These are phyloP conservation scores for Aspergillus cavernicola DNA, from an alignment of 495 filamentous ascomycete genomes.

Conservation along the genomic window DNA sequence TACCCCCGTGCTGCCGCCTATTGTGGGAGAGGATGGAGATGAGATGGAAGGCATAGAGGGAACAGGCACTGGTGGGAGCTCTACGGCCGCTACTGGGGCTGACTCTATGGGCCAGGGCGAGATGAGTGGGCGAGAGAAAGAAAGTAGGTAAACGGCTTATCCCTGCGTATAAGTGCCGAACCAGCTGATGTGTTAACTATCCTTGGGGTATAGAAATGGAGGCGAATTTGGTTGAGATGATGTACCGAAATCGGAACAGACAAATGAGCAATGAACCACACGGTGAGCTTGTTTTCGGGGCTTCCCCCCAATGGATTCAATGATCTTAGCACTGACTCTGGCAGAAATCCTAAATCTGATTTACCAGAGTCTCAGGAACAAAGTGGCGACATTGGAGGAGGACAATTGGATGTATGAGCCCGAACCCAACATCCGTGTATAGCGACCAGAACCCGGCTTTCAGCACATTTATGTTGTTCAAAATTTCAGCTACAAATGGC, in stretches of 20 bases:
- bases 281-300: constrained; percentile 44
- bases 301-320: neutral
- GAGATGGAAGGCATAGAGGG: constrained; percentile 42
- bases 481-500: neutral
- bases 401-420: constrained; percentile 92
- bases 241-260: constrained; percentile 59
- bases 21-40: constrained; percentile 52
- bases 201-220: constrained; percentile 38
- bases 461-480: constrained; percentile 21
- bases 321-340: constrained; percentile 19
- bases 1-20: constrained; percentile 53
- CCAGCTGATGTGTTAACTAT: neutral
- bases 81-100: constrained; percentile 13
- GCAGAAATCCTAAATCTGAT: constrained; percentile 70
- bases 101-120: constrained; percentile 26
- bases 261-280: constrained; percentile 60
- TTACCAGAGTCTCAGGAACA: constrained; percentile 64
- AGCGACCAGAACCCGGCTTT: neutral
- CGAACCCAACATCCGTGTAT: constrained; percentile 47
- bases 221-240: constrained; percentile 45
- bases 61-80: constrained; percentile 22
- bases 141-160: constrained; percentile 33
- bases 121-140: constrained; percentile 40
- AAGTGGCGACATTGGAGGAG: constrained; percentile 68
- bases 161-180: neutral